phyloP scores from a whole-genome alignment of 1,139 yeast species.

The Candida freyschussii region DNA sequence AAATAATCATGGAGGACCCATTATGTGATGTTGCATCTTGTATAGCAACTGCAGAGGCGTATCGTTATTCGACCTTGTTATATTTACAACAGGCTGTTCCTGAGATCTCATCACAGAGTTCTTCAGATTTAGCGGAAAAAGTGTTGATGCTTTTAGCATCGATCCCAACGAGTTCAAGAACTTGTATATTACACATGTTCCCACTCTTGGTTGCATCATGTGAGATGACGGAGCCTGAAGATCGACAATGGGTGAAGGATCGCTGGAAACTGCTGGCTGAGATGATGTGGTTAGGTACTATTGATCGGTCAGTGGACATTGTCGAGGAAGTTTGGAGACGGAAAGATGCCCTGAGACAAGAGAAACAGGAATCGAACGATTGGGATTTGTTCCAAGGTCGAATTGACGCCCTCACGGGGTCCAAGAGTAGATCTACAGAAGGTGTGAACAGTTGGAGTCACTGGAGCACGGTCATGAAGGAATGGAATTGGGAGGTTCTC shows the following conservation, averaged over 20 bases:
- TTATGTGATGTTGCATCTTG: conserved; percentile 56
- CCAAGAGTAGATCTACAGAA: conserved; percentile 38
- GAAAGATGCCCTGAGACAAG: conserved; percentile 36
- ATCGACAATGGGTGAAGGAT: conserved; percentile 56
- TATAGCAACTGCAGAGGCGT: conserved; percentile 66
- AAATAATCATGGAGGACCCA: conserved; percentile 33
- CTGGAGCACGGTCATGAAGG: conserved; percentile 67
- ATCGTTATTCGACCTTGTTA: conserved; percentile 51
- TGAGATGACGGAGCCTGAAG: conserved; percentile 55
- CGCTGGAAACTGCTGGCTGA: conserved; percentile 53
- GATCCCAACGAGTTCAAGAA: conserved; percentile 55
- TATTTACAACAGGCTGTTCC: conserved; percentile 69
- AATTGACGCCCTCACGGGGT: conserved; percentile 29
- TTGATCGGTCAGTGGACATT: conserved; percentile 62
- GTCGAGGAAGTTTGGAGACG: conserved; percentile 67
- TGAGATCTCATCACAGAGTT: conserved; percentile 51
- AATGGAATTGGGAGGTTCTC: conserved; percentile 72
- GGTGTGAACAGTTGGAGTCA: conserved; percentile 52
- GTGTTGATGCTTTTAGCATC: conserved; percentile 56
- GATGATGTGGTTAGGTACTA: conserved; percentile 59
- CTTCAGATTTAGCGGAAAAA: conserved; percentile 55
- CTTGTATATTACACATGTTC: conserved; percentile 55
- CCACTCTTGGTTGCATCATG: conserved; percentile 62
- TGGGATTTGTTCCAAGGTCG: conserved; percentile 22
- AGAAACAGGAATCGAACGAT: not conserved